phyloP scores from a whole-genome alignment of 2,329 filamentous ascomycete species.

The Sporothrix pallida region DNA sequence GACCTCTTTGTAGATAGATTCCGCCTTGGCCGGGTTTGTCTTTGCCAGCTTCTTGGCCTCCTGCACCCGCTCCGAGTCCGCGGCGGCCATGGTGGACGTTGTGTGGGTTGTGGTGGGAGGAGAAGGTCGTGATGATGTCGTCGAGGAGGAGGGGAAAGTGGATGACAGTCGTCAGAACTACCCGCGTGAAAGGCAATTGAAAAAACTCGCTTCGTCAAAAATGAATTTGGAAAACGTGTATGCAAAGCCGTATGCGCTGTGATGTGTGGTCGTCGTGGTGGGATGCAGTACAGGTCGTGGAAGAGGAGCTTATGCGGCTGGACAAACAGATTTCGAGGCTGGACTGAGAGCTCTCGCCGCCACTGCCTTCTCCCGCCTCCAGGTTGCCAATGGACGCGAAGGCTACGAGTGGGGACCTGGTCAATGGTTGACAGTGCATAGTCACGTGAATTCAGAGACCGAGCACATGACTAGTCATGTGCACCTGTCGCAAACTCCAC shows the following conservation, averaged over 20 bases:
- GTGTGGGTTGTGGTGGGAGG: neutral
- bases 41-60: conserved; percentile 87
- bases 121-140: neutral
- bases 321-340: conserved; percentile 24
- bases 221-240: neutral
- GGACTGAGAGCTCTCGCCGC: conserved; percentile 22
- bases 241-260: neutral
- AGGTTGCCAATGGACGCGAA: conserved; percentile 36
- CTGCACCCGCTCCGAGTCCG: conserved; percentile 71
- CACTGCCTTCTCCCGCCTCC: conserved; percentile 24
- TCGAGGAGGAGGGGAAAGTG: neutral
- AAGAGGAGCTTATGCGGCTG: conserved; percentile 8
- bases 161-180: neutral
- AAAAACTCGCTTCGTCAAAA: neutral
- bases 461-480: neutral
- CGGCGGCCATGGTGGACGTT: conserved; percentile 56
- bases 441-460: neutral
- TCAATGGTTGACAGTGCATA: neutral
- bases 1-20: conserved; percentile 87
- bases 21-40: conserved; percentile 81
- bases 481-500: neutral
- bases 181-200: neutral
- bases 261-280: neutral
- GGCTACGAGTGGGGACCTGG: neutral
- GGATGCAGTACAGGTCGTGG: conserved; percentile 5